These are phyloP conservation scores for Pseudonectria buxi DNA, from an alignment of 2,329 filamentous ascomycete species.

Conservation along the genomic window DNA sequence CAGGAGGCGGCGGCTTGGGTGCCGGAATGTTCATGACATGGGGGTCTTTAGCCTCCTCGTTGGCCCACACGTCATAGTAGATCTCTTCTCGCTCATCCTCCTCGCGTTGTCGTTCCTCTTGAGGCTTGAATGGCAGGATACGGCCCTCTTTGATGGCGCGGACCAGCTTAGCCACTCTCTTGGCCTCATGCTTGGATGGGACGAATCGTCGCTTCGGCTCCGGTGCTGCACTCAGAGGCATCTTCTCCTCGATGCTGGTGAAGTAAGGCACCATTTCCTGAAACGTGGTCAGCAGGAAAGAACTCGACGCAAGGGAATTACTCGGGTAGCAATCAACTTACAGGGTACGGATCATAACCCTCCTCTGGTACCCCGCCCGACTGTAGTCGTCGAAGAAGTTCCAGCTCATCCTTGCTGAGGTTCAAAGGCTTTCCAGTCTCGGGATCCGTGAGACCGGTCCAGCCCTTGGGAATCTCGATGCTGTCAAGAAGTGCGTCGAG, in stretches of 20 bases:
- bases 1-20: slow-evolving; percentile 86
- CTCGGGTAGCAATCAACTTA: slow-evolving; percentile 29
- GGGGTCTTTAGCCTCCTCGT: slow-evolving; percentile 74
- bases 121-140: slow-evolving; percentile 82
- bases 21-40: slow-evolving; percentile 93
- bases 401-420: slow-evolving; percentile 78
- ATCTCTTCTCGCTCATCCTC: slow-evolving; percentile 64
- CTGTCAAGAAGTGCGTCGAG: slow-evolving; percentile 90
- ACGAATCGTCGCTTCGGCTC: slow-evolving; percentile 95
- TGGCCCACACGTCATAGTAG: slow-evolving; percentile 89
- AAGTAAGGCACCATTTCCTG: slow-evolving; percentile 89
- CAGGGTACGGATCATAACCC: slow-evolving; percentile 87
- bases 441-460: slow-evolving; percentile 92
- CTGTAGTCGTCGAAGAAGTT: slow-evolving; percentile 81
- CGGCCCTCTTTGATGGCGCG: slow-evolving; percentile 90
- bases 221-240: slow-evolving; percentile 90
- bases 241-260: slow-evolving; percentile 80
- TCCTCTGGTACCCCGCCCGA: slow-evolving; percentile 83
- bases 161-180: slow-evolving; percentile 94
- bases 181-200: slow-evolving; percentile 94
- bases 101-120: slow-evolving; percentile 59
- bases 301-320: neutral
- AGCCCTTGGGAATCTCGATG: slow-evolving; percentile 94
- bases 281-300: slow-evolving; percentile 8
- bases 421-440: slow-evolving; percentile 88